Evolutionary conservation across 441 rosid species (phyloP).

Genomic region (Dalechampia spathulata): DNA sequence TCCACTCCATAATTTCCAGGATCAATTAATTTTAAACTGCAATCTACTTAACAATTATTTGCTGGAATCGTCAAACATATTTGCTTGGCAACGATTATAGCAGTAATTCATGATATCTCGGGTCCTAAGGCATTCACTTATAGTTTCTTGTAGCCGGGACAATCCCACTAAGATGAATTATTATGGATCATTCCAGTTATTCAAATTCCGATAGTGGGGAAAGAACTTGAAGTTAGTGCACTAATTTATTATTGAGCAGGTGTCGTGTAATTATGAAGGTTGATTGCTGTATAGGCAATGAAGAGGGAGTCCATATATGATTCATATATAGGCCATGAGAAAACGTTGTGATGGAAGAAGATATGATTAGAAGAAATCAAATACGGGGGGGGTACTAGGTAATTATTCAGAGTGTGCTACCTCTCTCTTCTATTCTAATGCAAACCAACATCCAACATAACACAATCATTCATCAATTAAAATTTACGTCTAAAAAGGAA

Average conservation of each 20-base stretch:
- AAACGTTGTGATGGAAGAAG: too few species aligned
- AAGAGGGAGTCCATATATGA: too few species aligned
- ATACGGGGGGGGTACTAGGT: too few species aligned
- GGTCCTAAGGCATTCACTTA: not conserved
- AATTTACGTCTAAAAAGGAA: too few species aligned
- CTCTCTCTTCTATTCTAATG: too few species aligned
- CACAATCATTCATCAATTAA: too few species aligned
- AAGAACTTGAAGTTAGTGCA: not conserved
- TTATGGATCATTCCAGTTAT: not conserved
- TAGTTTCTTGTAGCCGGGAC: slow-evolving; percentile 2
- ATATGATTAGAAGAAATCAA: too few species aligned
- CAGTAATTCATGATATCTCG: not conserved
- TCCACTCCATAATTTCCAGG: not conserved
- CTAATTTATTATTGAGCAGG: not conserved
- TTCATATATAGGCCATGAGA: too few species aligned
- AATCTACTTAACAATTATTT: not conserved
- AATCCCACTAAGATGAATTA: not conserved
- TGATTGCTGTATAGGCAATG: not conserved
- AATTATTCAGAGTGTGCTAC: too few species aligned
- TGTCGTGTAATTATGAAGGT: not conserved
- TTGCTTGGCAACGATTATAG: not conserved
- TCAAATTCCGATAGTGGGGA: not conserved
- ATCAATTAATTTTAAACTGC: not conserved
- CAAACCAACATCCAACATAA: too few species aligned
- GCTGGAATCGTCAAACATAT: not conserved